Percentiles rank a stretch among this genome's conserved stretches.
Conservation (phyloP, 768 basidiomycete genomes). For the Russula dissimulans region DNA sequence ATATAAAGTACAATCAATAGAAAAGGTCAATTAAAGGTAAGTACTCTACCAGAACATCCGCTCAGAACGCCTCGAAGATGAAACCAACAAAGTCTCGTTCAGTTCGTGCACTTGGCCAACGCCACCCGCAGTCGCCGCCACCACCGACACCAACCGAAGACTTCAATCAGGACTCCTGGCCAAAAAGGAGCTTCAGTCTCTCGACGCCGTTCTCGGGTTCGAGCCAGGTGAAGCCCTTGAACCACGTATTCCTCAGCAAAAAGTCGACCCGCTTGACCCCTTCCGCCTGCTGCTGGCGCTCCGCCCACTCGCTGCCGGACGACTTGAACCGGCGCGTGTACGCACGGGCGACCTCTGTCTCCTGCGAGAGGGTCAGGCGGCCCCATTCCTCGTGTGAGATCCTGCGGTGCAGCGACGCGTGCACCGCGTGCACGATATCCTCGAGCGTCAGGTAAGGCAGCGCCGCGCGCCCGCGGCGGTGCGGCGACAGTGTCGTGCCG, state of each 20-base stretch:
- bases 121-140: not conserved
- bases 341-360: conserved; percentile 18
- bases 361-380: conserved; percentile 5
- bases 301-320: not conserved
- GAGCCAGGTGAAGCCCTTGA: conserved; percentile 18
- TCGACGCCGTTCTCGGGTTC: conserved; percentile 15
- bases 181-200: conserved; percentile 11
- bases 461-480: conserved; percentile 9
- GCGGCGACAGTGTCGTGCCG: conserved; percentile 14
- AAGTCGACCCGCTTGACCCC: conserved; percentile 21
- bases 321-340: conserved; percentile 21
- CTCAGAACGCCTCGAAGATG: not conserved
- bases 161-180: not conserved
- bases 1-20: too few species aligned
- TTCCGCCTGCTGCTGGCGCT: conserved; percentile 12
- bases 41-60: too few species aligned
- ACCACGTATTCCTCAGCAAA: conserved; percentile 12
- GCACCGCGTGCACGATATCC: conserved; percentile 11
- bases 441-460: conserved; percentile 18
- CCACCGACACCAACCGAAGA: not conserved
- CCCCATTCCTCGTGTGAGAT: conserved; percentile 20
- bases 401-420: conserved; percentile 16
- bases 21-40: not conserved
- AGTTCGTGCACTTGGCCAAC: too few species aligned
- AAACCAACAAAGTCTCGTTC: not conserved